Percentiles rank a stretch among this genome's conserved stretches.
Evolutionary conservation across 1,139 yeast species (phyloP).

Genomic region (Pichia terricola): DNA sequence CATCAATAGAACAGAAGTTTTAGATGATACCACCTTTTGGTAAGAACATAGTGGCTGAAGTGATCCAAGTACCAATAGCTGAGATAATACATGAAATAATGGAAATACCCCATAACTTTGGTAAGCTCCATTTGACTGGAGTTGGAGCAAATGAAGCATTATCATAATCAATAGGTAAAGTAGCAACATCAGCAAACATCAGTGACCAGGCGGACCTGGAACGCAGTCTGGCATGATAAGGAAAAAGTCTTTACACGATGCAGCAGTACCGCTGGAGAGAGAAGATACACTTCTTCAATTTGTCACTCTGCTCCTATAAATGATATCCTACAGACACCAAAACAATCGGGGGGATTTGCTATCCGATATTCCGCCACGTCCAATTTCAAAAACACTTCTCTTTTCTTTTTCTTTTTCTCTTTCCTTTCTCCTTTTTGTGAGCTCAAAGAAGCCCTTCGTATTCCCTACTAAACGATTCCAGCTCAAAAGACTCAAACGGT

Average conservation of each 20-base stretch:
- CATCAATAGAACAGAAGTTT: constrained; percentile 88
- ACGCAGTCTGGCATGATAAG: too few relatives aligned
- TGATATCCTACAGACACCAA: too few relatives aligned
- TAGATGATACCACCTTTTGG: constrained; percentile 84
- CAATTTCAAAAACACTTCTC: too few relatives aligned
- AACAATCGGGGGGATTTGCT: too few relatives aligned
- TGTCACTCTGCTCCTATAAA: too few relatives aligned
- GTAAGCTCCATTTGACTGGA: constrained; percentile 98
- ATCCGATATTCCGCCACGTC: neutral
- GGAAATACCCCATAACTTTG: constrained; percentile 96
- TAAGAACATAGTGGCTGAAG: constrained; percentile 84
- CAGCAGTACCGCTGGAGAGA: too few relatives aligned
- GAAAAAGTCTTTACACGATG: too few relatives aligned
- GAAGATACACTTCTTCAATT: too few relatives aligned
- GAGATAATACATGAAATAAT: constrained; percentile 69
- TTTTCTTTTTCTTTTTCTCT: too few relatives aligned
- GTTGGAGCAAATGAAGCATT: constrained; percentile 95
- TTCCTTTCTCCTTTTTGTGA: too few relatives aligned
- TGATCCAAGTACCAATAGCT: constrained; percentile 82
- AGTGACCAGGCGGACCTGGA: too few relatives aligned
- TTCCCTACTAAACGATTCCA: constrained; percentile 2
- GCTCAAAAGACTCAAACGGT: constrained; percentile 1
- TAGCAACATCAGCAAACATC: constrained; percentile 91
- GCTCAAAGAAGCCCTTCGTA: neutral
- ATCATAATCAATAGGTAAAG: constrained; percentile 91